Evolutionary conservation across 371 early-diverging fungal genomes (phyloP), one percentile per base, ranked within the genome.

Genomic region (Phascolomyces articulosus): DNA sequence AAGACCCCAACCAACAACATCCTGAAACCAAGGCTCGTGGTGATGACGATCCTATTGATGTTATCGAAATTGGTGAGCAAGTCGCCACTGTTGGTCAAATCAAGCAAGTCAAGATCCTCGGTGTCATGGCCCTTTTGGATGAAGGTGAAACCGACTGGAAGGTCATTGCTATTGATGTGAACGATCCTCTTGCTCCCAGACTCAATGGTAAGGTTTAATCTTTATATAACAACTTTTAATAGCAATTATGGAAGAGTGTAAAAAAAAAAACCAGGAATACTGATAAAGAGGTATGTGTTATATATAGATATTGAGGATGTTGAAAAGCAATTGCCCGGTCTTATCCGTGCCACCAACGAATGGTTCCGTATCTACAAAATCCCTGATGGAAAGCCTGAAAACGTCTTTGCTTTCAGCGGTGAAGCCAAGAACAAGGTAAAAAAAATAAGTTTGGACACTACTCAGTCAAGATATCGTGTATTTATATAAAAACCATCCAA

Each of bases 341-440:
- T 98, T 24, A 79, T 98, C 58, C 89, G 92, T 66, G 94, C 93
- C 65, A 95, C 96, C 47, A 90, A 91, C 72, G 93, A 95, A 77
- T 98, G 98, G 98, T 97, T 98, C 93, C 90, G 92, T 72, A 90
- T 95, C 79, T 97, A 98, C 93, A 98, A 98, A 84, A 91, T 98
- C 72, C 96, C 98, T 57, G 97, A 97, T 86, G 96, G 96, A 68
- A 96, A 97, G 88, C 93, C 93, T 63, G 92, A 92, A 77, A 98
- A 98, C 86, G 86, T 88, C 73, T 97, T 98, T 80, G 98, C 96
- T 51, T 97, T 99, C 87, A 88, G 90, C 70, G 99, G 98, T 66
- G 90, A 94, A 75, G 93, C 94, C 79, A 91, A 92, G 87, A 91
- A 94, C 86, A 93, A 87, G 72, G 86, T 83, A 68, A 53, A 21